Evolutionary conservation across 2,329 filamentous ascomycete species (phyloP).

Genomic region (Colletotrichum coccodes): DNA sequence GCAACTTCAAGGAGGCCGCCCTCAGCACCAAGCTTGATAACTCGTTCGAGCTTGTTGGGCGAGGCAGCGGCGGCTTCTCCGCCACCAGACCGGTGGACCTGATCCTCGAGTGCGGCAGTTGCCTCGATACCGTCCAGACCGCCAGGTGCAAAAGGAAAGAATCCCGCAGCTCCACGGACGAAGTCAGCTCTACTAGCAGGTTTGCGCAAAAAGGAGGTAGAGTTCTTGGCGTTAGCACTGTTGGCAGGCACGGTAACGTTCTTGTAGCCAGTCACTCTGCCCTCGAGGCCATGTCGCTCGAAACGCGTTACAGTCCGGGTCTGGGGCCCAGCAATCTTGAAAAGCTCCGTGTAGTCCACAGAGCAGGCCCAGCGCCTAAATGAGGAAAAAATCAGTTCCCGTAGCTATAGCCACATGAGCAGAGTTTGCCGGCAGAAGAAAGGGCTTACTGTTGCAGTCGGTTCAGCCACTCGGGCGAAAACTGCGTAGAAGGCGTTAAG

Average conservation of each 20-base stretch:
- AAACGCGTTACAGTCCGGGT: conserved; percentile 96
- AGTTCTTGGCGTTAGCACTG: conserved; percentile 93
- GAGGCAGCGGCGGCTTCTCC: conserved; percentile 53
- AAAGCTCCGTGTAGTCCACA: conserved; percentile 84
- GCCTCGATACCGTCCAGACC: conserved; percentile 89
- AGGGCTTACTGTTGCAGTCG: conserved; percentile 77
- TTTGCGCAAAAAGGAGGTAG: conserved; percentile 87
- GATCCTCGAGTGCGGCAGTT: conserved; percentile 84
- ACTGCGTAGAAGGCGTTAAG: conserved; percentile 80
- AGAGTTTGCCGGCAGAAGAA: background rate
- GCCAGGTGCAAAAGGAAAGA: conserved; percentile 93
- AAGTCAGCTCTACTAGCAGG: conserved; percentile 90
- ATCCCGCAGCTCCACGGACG: conserved; percentile 90
- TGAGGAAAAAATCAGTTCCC: background rate
- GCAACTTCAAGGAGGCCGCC: conserved; percentile 83
- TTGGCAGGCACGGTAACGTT: conserved; percentile 92
- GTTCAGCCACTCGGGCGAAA: conserved; percentile 89
- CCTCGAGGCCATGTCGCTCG: conserved; percentile 89
- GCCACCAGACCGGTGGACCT: conserved; percentile 62
- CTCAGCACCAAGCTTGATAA: conserved; percentile 84
- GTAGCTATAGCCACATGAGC: background rate
- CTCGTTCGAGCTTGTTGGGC: conserved; percentile 75
- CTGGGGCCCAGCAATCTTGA: conserved; percentile 88
- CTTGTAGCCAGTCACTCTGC: conserved; percentile 90
- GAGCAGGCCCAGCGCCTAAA: conserved; percentile 78